These are phyloP conservation scores for Hymenoscyphus fraxineus DNA, from an alignment of 2,329 filamentous ascomycete species.

Conservation along the genomic window DNA sequence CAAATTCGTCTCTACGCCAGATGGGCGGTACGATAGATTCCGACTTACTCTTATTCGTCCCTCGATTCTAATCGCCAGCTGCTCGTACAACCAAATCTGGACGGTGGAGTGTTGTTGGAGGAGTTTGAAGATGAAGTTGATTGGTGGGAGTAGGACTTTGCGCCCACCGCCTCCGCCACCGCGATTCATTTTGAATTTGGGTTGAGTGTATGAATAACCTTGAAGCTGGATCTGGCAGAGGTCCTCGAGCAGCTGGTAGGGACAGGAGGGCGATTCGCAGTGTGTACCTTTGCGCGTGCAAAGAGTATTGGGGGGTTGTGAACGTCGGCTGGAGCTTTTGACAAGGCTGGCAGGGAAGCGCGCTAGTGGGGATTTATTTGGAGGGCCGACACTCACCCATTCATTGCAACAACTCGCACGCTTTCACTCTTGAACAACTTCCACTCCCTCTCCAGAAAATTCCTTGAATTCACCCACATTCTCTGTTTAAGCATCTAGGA, in stretches of 20 bases:
- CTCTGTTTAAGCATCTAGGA: too few relatives aligned
- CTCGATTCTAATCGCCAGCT: constrained; percentile 89
- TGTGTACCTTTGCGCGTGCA: not conserved
- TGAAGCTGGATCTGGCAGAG: not conserved
- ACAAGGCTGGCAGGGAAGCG: constrained; percentile 15
- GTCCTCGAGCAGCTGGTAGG: not conserved
- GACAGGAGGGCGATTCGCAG: not conserved
- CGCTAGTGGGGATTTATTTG: constrained; percentile 18
- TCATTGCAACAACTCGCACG: too few relatives aligned
- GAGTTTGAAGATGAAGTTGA: constrained; percentile 93
- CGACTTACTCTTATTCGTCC: constrained; percentile 85
- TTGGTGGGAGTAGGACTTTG: constrained; percentile 70
- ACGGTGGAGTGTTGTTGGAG: constrained; percentile 74
- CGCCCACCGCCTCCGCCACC: constrained; percentile 42
- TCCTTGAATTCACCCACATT: constrained; percentile 1
- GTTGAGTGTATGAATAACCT: not conserved
- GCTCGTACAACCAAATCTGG: constrained; percentile 95
- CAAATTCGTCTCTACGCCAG: not conserved
- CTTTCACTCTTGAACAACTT: constrained; percentile 7
- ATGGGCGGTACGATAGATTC: not conserved
- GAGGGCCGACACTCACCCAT: constrained; percentile 4
- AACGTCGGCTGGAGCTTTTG: constrained; percentile 7
- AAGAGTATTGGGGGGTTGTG: not conserved
- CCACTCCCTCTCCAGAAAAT: constrained; percentile 10
- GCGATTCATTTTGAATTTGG: constrained; percentile 33